Evolutionary conservation across 306 rosid species (phyloP).

Genomic region (Myrica gale): DNA sequence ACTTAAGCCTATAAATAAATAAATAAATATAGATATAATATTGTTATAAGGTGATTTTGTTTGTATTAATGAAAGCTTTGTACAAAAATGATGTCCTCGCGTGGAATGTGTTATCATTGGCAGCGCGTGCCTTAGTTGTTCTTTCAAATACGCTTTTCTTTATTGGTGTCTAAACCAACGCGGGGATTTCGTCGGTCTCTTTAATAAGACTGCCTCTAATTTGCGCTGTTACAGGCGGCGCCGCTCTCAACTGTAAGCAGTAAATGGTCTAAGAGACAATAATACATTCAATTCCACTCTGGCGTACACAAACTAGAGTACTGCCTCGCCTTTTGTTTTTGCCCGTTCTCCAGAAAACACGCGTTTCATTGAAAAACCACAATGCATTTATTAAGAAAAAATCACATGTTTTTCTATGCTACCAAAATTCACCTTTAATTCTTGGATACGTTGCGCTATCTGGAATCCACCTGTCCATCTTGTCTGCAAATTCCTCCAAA

Average conservation of each 20-base stretch:
- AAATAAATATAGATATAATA: no score
- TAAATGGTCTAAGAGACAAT: no score
- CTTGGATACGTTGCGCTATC: background rate
- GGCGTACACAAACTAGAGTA: background rate
- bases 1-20: no score
- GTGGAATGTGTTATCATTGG: background rate
- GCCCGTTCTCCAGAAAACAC: background rate
- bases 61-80: no score
- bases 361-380: background rate
- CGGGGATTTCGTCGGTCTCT: background rate
- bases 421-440: background rate
- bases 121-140: background rate
- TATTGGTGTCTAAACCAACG: no score
- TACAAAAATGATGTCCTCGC: background rate
- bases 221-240: background rate
- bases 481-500: constrained; percentile 7
- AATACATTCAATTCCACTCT: background rate
- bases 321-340: background rate
- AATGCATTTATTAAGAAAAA: no score
- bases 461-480: background rate
- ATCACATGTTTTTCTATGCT: background rate
- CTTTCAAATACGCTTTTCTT: background rate
- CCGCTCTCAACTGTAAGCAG: background rate
- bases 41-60: no score
- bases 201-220: background rate